A percentile compares a stretch with the other conserved stretches of the same genome.
Conservation (phyloP, 345 rosid genomes). For the Eucalyptus erythrocorys region DNA sequence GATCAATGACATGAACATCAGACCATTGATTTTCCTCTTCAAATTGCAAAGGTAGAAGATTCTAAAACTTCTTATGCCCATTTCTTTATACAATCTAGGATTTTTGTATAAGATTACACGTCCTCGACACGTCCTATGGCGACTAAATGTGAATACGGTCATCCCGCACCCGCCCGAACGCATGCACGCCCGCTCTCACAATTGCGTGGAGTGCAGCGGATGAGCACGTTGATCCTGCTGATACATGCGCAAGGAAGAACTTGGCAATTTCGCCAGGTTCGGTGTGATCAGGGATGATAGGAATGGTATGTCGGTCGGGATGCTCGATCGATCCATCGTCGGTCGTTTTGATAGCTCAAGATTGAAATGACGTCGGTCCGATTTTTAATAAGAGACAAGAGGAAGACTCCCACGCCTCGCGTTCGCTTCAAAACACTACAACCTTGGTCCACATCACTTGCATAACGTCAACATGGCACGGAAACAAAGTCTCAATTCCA, state of each 20-base stretch:
- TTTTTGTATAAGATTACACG: neutral
- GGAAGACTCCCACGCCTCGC: neutral
- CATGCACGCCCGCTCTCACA: neutral
- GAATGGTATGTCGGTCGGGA: neutral
- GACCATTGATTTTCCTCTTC: neutral
- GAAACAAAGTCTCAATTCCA: neutral
- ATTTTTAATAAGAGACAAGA: neutral
- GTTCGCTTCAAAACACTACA: neutral
- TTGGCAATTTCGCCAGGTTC: neutral
- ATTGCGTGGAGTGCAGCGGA: neutral
- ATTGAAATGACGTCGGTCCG: neutral
- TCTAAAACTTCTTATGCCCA: neutral
- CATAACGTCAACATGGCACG: neutral
- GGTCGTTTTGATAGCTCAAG: neutral
- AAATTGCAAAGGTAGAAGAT: neutral
- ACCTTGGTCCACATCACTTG: neutral
- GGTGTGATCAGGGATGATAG: neutral
- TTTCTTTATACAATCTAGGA: neutral
- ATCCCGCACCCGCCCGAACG: neutral
- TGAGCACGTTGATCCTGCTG: neutral
- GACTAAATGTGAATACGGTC: neutral
- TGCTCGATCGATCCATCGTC: neutral
- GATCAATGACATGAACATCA: fast-evolving
- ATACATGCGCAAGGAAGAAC: neutral
- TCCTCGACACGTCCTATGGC: neutral